Percentiles rank a stretch among this genome's conserved stretches.
These are phyloP conservation scores for Stereum hirsutum DNA, from an alignment of 1,284 basidiomycete genomes.

Conservation along the genomic window DNA sequence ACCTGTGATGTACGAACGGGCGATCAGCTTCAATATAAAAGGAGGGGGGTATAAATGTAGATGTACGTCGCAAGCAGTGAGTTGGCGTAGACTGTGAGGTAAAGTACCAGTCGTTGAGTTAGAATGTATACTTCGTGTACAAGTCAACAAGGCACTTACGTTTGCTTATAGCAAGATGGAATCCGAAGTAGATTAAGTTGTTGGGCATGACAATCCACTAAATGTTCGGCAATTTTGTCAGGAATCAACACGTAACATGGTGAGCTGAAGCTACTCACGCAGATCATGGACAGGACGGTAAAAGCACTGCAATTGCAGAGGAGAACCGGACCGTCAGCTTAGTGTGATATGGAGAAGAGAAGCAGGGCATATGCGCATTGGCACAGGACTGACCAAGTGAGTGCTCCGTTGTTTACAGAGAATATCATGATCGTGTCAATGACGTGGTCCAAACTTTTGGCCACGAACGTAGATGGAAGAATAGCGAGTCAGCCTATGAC, in stretches of 20 bases:
- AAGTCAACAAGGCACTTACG: slow-evolving; percentile 18
- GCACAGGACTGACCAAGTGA: slow-evolving; percentile 41
- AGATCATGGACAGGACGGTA: slow-evolving; percentile 30
- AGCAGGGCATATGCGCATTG: too few relatives aligned
- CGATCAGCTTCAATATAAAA: neutral
- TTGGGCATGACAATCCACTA: slow-evolving; percentile 38
- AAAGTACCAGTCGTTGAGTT: neutral
- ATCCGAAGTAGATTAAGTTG: slow-evolving; percentile 37
- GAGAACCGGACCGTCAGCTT: too few relatives aligned
- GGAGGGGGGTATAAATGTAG: neutral
- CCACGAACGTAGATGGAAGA: too few relatives aligned
- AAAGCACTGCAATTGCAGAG: slow-evolving; percentile 21
- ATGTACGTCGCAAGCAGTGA: slow-evolving; percentile 13
- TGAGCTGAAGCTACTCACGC: slow-evolving; percentile 23
- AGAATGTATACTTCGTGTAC: neutral
- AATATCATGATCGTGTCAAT: slow-evolving; percentile 42
- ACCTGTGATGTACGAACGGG: neutral
- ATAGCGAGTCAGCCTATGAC: too few relatives aligned
- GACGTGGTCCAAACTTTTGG: slow-evolving; percentile 34
- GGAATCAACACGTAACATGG: neutral
- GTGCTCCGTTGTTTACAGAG: slow-evolving; percentile 40
- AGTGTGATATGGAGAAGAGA: too few relatives aligned
- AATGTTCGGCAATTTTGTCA: slow-evolving; percentile 13
- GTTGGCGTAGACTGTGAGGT: slow-evolving; percentile 14
- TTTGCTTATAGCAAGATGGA: slow-evolving; percentile 45